Evolutionary conservation across 306 rosid genomes (phyloP).

Genomic region (Chamaecrista fasciculata): DNA sequence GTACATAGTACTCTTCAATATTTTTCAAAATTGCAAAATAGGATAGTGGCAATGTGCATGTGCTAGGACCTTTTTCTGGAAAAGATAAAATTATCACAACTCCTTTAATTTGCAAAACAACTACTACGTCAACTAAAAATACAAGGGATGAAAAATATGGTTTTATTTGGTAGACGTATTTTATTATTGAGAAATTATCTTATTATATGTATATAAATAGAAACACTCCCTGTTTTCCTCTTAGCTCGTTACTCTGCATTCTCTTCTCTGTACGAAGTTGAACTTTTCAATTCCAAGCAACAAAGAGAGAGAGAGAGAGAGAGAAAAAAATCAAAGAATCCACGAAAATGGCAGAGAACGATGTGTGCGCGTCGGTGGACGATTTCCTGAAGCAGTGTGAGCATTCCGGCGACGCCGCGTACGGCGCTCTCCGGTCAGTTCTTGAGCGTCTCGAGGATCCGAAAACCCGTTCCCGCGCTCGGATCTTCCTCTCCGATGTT

Average conservation of each 20-base stretch:
- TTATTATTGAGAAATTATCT: not conserved
- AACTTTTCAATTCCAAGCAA: not conserved
- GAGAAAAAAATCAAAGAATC: not conserved
- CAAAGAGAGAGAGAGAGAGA: not conserved
- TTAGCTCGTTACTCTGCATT: not conserved
- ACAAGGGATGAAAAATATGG: too few relatives aligned
- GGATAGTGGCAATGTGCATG: too few relatives aligned
- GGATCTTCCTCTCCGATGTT: slow-evolving; percentile 79
- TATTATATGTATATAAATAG: too few relatives aligned
- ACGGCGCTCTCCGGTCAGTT: slow-evolving; percentile 61
- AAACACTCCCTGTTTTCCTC: not conserved
- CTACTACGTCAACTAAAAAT: too few relatives aligned
- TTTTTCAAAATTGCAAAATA: too few relatives aligned
- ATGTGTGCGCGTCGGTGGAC: slow-evolving; percentile 43
- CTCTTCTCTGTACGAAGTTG: not conserved
- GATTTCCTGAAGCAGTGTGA: slow-evolving; percentile 63
- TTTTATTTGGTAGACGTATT: too few relatives aligned
- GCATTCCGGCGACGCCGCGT: slow-evolving; percentile 84
- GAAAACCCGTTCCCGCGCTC: slow-evolving; percentile 58
- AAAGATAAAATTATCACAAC: too few relatives aligned
- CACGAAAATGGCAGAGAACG: not conserved
- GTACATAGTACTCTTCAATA: too few relatives aligned
- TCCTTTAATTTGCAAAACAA: too few relatives aligned
- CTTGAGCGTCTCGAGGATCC: slow-evolving; percentile 84
- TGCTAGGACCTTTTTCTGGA: too few relatives aligned